Evolutionary conservation across 1,139 yeast species (phyloP), one percentile per base, ranked within the genome.

Genomic region (Kodamaea sp.): DNA sequence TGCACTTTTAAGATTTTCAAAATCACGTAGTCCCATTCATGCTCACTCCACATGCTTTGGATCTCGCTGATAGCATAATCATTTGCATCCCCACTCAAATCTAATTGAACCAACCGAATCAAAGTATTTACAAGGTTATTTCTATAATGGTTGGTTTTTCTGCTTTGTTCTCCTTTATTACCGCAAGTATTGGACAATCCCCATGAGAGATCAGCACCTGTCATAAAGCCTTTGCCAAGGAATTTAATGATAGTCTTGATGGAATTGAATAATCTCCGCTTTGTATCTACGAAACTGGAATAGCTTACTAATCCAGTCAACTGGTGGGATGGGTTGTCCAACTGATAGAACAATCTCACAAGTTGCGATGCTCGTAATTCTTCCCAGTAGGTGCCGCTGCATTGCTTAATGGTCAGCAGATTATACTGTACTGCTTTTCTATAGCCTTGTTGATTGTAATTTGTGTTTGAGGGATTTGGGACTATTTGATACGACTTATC

Each of bases 361-460:
- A 66, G 36, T 34, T 57, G 61, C 11, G 71, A 65, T n/a, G 59
- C 64, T 18, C 55, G 55, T 24, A 68, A 41, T 37, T 68, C 73
- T 10, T 55, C 59, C 73, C 73, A 68, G 35, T 55, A 56, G 4
- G 29, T 24, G 1, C 37, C 22, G 1, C 53, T 35, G 13, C 64
- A 29, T 4, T 49, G 55, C 23, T 37, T 38, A 37, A 61, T 45
- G 16, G 65, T 50, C 9, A 44, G 46, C 30, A 49, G 28, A 31
- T 41, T 46, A 30, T 39, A 53, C 12, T 44, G 32, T 26, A 49
- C 42, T 11, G 52, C 53, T 27, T 56, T 56, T 29, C 51, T 39
- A 22, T 28, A 32, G 18, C 25, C 21, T 7, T 29, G 14, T 2
- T 15, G 14, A 15, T 10, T 24, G n/a, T 6, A 7, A 15, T n/a